Conservation (phyloP, 2,329 filamentous ascomycete species). For the Ophiosphaerella korrae region DNA sequence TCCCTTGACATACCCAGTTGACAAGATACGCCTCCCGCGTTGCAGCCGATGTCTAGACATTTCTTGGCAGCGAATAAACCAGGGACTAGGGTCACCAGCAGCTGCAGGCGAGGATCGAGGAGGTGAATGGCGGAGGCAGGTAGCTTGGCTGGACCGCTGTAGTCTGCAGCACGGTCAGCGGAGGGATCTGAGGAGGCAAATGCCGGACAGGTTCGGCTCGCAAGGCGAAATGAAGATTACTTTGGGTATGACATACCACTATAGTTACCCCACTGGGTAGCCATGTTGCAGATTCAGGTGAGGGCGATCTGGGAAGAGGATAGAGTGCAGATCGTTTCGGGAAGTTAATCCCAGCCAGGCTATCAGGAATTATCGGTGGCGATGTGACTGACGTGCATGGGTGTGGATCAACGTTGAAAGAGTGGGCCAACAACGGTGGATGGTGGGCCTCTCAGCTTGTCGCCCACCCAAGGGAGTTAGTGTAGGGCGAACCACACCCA, state of each 20-base stretch:
- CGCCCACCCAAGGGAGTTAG: neutral
- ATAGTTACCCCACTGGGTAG: slow-evolving; percentile 44
- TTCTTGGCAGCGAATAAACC: slow-evolving; percentile 42
- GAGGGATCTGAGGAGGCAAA: slow-evolving; percentile 10
- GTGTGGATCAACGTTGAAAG: slow-evolving; percentile 14
- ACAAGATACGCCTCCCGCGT: slow-evolving; percentile 45
- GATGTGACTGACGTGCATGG: slow-evolving; percentile 20
- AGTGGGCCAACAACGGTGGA: slow-evolving; percentile 13
- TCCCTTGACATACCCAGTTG: slow-evolving; percentile 45
- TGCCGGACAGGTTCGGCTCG: slow-evolving; percentile 23
- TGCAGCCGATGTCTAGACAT: slow-evolving; percentile 49
- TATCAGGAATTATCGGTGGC: slow-evolving; percentile 20
- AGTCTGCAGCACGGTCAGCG: slow-evolving; percentile 38
- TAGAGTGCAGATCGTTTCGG: slow-evolving; percentile 27
- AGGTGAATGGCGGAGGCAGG: slow-evolving; percentile 45
- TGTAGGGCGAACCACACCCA: slow-evolving; percentile 25
- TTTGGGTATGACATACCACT: slow-evolving; percentile 25
- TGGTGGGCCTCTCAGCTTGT: slow-evolving; percentile 1
- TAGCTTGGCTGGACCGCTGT: slow-evolving; percentile 44
- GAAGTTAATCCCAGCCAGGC: slow-evolving; percentile 19
- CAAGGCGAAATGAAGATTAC: slow-evolving; percentile 13
- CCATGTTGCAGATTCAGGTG: slow-evolving; percentile 23
- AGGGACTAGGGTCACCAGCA: slow-evolving; percentile 40
- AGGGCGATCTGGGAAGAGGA: slow-evolving; percentile 11
- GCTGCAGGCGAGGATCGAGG: slow-evolving; percentile 43